Evolutionary conservation across 1,284 basidiomycete species (phyloP).

Genomic region (Sanguinoderma infundibulare): DNA sequence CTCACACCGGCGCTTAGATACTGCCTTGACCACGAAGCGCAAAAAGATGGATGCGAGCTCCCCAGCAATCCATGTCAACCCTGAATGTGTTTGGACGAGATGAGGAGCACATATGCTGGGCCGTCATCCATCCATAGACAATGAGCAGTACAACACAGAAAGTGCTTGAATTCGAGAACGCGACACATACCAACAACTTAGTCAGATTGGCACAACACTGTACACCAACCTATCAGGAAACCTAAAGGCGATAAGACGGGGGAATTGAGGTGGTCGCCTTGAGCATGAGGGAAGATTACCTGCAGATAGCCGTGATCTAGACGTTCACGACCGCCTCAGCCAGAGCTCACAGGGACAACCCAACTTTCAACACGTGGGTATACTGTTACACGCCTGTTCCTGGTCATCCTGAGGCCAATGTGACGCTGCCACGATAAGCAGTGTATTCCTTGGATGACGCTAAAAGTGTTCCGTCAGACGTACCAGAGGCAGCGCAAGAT

Average conservation of each 20-base stretch:
- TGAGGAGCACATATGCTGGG: neutral
- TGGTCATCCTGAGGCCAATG: no score
- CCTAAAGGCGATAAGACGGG: neutral
- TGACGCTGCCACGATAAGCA: no score
- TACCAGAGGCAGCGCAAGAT: no score
- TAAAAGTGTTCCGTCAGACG: no score
- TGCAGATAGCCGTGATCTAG: neutral
- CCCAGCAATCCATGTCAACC: neutral
- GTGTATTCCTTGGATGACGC: no score
- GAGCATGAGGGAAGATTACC: neutral
- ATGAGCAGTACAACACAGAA: neutral
- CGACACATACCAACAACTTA: neutral
- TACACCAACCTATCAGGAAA: no score
- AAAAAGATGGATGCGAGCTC: neutral
- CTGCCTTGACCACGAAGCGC: neutral
- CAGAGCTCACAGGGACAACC: no score
- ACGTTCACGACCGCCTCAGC: neutral
- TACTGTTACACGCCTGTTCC: no score
- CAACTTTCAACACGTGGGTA: no score
- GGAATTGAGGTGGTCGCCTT: neutral
- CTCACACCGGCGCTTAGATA: constrained; percentile 15
- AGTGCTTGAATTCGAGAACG: neutral
- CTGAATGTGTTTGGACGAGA: neutral
- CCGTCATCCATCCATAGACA: neutral
- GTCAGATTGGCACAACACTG: neutral